Conservation (phyloP, 352 stramenopile genomes). For the Blastocystis sp. region DNA sequence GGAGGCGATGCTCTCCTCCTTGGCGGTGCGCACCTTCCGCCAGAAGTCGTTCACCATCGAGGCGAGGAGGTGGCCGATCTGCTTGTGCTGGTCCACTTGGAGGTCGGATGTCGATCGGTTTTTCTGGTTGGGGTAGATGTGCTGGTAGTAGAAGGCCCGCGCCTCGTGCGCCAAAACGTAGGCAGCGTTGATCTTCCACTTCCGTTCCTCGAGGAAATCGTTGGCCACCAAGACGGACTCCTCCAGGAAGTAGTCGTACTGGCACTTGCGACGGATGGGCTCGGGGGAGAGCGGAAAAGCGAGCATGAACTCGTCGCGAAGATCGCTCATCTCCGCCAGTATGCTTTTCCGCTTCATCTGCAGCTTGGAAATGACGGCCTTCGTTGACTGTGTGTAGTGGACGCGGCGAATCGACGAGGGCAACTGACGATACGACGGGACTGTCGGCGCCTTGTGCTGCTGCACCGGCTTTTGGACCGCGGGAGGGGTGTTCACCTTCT, state of each 20-base stretch:
- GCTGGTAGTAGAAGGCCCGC: slow-evolving; percentile 33
- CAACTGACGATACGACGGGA: slow-evolving; percentile 51
- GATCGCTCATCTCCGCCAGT: slow-evolving; percentile 3
- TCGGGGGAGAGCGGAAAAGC: slow-evolving; percentile 36
- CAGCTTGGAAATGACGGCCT: slow-evolving; percentile 33
- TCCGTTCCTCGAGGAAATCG: slow-evolving; percentile 58
- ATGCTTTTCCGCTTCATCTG: slow-evolving; percentile 34
- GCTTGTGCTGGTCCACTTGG: neutral
- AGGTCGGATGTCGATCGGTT: too few relatives aligned
- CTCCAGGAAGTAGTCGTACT: slow-evolving; percentile 61
- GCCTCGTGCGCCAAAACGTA: slow-evolving; percentile 64
- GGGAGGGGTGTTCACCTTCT: neutral
- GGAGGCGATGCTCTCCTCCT: neutral
- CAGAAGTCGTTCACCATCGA: slow-evolving; percentile 56
- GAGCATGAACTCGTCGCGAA: slow-evolving; percentile 26
- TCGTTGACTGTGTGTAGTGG: neutral
- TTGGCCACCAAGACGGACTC: slow-evolving; percentile 40
- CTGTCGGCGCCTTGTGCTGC: slow-evolving; percentile 26
- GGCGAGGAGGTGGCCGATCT: slow-evolving; percentile 26
- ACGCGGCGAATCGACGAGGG: slow-evolving; percentile 18
- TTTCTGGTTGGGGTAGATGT: neutral
- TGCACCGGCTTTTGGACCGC: too few relatives aligned
- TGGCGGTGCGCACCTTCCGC: slow-evolving; percentile 18
- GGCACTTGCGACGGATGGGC: slow-evolving; percentile 49
- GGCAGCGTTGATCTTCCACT: slow-evolving; percentile 55